A percentile compares a stretch with the other conserved stretches of the same genome.
Conservation (phyloP, 2,329 filamentous ascomycete species). For the Beauveria sp. region DNA sequence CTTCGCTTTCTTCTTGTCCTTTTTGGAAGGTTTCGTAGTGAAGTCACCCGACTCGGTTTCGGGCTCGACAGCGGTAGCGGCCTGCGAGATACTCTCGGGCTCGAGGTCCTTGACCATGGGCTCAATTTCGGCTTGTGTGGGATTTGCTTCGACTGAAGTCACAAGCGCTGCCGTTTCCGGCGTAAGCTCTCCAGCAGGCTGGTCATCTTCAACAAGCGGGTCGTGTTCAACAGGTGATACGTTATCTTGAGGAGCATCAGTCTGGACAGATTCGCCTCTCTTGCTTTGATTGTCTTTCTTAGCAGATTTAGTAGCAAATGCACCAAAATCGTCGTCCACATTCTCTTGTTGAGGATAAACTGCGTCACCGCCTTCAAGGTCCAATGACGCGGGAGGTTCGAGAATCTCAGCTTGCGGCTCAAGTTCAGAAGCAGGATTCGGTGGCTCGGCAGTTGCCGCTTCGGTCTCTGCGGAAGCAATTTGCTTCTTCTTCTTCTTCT, state of each 20-base stretch:
- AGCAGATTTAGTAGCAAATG: neutral
- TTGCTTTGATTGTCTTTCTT: constrained; percentile 18
- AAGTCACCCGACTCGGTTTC: constrained; percentile 24
- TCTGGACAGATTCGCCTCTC: neutral
- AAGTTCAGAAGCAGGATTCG: neutral
- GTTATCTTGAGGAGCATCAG: neutral
- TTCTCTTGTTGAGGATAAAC: neutral
- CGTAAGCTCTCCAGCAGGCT: neutral
- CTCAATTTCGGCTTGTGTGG: constrained; percentile 13
- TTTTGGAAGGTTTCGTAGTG: constrained; percentile 22
- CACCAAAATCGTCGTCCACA: neutral
- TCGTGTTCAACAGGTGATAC: too few relatives aligned
- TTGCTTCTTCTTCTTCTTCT: constrained; percentile 22
- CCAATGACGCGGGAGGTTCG: neutral
- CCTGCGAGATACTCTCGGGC: constrained; percentile 14
- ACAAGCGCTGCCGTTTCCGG: neutral
- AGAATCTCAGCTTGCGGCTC: neutral
- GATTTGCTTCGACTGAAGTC: constrained; percentile 3
- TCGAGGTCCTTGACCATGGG: constrained; percentile 15
- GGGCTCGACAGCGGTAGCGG: constrained; percentile 17
- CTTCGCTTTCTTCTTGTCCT: constrained; percentile 22
- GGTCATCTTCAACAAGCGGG: neutral
- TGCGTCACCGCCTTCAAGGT: neutral
- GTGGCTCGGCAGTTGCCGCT: neutral
- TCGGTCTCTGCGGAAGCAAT: constrained; percentile 5